These are phyloP conservation scores for Cladosporium sp. DNA, from an alignment of 2,329 filamentous ascomycete species.

Conservation along the genomic window DNA sequence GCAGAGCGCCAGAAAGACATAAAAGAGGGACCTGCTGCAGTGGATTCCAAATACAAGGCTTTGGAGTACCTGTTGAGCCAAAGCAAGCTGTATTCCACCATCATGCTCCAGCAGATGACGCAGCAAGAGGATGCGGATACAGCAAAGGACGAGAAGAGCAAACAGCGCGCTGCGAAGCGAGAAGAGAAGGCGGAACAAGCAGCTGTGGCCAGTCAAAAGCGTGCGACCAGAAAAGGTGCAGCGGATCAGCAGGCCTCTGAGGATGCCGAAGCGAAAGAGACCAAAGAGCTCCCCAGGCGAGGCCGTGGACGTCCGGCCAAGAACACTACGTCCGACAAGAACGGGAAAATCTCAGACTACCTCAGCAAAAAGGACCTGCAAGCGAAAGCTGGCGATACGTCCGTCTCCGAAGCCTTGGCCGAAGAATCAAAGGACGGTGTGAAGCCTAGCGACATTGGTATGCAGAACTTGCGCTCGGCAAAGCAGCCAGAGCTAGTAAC, in stretches of 20 bases:
- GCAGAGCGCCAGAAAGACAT: conserved; percentile 44
- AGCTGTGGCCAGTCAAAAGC: conserved; percentile 43
- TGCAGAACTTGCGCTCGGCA: conserved; percentile 71
- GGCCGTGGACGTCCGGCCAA: conserved; percentile 35
- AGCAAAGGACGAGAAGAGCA: conserved; percentile 41
- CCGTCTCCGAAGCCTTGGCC: conserved; percentile 54
- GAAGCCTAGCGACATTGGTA: conserved; percentile 57
- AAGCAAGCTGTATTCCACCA: conserved; percentile 49
- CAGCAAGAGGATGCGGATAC: conserved; percentile 47
- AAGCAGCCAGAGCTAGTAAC: conserved; percentile 80
- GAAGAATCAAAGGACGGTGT: conserved; percentile 56
- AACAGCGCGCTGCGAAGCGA: conserved; percentile 41
- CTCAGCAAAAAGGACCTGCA: conserved; percentile 58
- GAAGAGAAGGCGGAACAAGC: conserved; percentile 46
- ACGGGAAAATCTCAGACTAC: conserved; percentile 53
- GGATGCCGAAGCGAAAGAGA: conserved; percentile 14
- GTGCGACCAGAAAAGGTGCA: conserved; percentile 38
- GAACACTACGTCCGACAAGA: conserved; percentile 25
- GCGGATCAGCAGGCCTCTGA: conserved; percentile 23
- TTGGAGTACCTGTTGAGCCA: conserved; percentile 50
- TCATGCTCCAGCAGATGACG: conserved; percentile 52
- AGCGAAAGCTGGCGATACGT: conserved; percentile 49
- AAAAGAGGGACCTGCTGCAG: conserved; percentile 40
- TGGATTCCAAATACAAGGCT: conserved; percentile 50
- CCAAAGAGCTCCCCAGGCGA: conserved; percentile 15